Conservation (phyloP, 345 rosid genomes). For the Lenwebbia sp. region DNA sequence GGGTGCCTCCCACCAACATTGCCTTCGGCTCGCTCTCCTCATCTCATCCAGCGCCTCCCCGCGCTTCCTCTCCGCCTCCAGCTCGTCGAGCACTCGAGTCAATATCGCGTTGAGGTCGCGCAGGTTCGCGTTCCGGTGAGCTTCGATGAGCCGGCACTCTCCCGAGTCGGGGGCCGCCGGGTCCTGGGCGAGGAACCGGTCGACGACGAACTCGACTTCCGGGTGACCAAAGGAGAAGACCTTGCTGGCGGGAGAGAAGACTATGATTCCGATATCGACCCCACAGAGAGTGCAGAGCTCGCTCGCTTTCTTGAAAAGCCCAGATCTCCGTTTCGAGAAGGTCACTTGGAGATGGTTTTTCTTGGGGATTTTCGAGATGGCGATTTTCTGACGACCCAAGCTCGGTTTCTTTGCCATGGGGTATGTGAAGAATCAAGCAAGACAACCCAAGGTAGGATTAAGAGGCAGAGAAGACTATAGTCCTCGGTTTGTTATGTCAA, state of each 20-base stretch:
- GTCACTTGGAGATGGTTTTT: conserved; percentile 23
- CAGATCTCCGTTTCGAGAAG: conserved; percentile 25
- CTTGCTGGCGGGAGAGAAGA: conserved; percentile 22
- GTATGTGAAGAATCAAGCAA: neutral
- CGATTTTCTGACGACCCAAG: conserved; percentile 22
- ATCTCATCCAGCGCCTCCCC: conserved; percentile 22
- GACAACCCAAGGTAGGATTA: neutral
- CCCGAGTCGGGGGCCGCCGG: conserved; percentile 4
- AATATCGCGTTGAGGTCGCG: conserved; percentile 40
- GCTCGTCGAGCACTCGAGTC: conserved; percentile 14
- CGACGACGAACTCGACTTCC: conserved; percentile 6
- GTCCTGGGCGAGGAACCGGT: conserved; percentile 9
- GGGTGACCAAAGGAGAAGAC: conserved; percentile 30
- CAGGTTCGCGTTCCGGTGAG: conserved; percentile 23
- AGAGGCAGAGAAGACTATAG: neutral
- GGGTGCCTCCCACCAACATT: conserved; percentile 47
- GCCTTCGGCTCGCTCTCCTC: conserved; percentile 5
- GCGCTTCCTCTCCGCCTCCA: conserved; percentile 37
- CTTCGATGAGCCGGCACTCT: conserved; percentile 31
- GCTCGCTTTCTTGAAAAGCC: conserved; percentile 33
- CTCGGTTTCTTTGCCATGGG: conserved; percentile 15
- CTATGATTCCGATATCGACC: conserved; percentile 18
- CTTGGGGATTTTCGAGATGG: conserved; percentile 16
- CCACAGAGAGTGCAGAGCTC: conserved; percentile 29
- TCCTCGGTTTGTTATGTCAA: neutral